Evolutionary conservation across 352 stramenopile species (phyloP).

Genomic region (Poterioochromonas sp.): DNA sequence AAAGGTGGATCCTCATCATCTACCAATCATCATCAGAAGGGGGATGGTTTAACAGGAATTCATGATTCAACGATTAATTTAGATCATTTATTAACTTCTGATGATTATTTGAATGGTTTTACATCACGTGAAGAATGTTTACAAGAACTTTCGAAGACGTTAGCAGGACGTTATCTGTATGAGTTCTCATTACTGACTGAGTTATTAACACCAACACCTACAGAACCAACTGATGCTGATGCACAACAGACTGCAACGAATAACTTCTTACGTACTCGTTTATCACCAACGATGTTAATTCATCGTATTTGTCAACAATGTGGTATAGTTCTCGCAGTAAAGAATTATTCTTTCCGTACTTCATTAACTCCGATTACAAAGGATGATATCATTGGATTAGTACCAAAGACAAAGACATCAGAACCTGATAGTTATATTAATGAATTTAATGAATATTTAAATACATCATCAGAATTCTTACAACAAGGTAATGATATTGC

Average conservation of each 20-base stretch:
- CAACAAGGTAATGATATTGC: conserved; percentile 4
- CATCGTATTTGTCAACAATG: background rate
- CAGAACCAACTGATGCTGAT: background rate
- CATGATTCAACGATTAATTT: background rate
- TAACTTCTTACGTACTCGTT: background rate
- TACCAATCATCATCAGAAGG: too few species aligned
- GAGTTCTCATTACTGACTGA: background rate
- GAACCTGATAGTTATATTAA: background rate
- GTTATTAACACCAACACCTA: too few species aligned
- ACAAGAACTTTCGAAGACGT: background rate
- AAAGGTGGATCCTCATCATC: too few species aligned
- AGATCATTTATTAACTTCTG: background rate
- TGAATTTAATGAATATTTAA: background rate
- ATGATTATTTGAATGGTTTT: background rate
- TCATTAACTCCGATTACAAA: background rate
- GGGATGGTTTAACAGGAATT: too few species aligned
- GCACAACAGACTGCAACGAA: background rate
- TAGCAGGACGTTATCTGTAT: background rate
- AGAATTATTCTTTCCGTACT: conserved; percentile 12
- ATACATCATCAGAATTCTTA: background rate
- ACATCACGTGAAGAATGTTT: background rate
- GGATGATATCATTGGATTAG: conserved; percentile 1
- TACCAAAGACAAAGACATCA: background rate
- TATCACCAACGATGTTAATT: background rate
- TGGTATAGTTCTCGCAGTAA: background rate